Base-by-base conservation (phyloP, 1,284 basidiomycete species). In the Laetiporus sulphureus region DNA sequence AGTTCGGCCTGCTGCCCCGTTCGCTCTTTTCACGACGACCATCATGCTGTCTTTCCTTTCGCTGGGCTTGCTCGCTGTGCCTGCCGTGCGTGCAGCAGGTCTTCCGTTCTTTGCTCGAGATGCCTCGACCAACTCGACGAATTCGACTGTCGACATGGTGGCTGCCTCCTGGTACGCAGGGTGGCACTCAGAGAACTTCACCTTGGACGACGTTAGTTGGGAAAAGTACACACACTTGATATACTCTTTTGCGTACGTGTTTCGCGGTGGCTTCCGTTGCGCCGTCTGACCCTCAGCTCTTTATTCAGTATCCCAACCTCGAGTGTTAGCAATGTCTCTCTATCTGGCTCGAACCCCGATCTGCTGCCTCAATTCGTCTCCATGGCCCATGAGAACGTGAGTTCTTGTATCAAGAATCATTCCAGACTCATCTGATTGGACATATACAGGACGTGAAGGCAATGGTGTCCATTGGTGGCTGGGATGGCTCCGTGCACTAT, bases 401-500 rank as follows among this genome's bases (percentile, higher is more conserved):
- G 52, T 48, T 15, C 25, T 27, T 18, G 5, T 38, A 36, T n/a
- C 21, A 19, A 24, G 7, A 15, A 4, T 35, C 16, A 13, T 19
- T 22, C 7, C 29, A 33, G 4, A 38, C 13, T 40, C 13, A 19
- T 32, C 22, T 40, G 13, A 32, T 32, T 16, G 25, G 25, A 7
- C 5, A 34, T 23, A 6, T 24, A 4, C 59, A 83, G 70, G 59
- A 59, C 37, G 85, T 90, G 44, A 71, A 75, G 45, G 86, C 89
- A 15, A 68, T 81, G 38, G 60, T 91, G 24, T 79, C 82, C 19
- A 68, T 93, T 40, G 91, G 91, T 36, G 91, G 91, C 25, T 94
- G 91, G 91, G 76, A 77, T 2, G 89, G 88, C 29, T 78, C 75
- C 3, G 63, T 49, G 12, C 81, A 62, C 62, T 94, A 82, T 62